These are phyloP conservation scores for Daedalea quercina DNA, from an alignment of 768 basidiomycete species.

Conservation along the genomic window DNA sequence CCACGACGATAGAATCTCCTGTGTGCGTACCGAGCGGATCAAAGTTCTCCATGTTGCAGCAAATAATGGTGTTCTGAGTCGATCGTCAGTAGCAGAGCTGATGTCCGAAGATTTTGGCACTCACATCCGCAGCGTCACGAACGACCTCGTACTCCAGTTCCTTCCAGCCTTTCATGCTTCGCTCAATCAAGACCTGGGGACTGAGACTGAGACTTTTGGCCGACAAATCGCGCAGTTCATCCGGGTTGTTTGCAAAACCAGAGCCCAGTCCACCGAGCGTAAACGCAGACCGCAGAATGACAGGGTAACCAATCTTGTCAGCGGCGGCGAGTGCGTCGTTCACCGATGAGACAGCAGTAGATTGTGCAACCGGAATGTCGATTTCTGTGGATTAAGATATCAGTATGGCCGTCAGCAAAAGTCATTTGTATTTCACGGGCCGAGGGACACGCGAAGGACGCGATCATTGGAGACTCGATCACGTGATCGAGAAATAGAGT, in stretches of 20 bases:
- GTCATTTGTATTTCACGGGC: too few relatives aligned
- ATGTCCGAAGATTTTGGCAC: slow-evolving; percentile 25
- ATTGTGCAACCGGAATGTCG: slow-evolving; percentile 91
- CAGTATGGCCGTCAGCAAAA: too few relatives aligned
- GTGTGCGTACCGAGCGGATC: slow-evolving; percentile 99
- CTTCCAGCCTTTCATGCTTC: slow-evolving; percentile 99
- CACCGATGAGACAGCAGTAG: slow-evolving; percentile 94
- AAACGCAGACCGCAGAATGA: slow-evolving; percentile 94
- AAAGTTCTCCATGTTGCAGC: slow-evolving; percentile 99
- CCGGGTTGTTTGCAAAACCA: slow-evolving; percentile 91
- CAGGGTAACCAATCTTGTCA: slow-evolving; percentile 89
- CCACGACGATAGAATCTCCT: slow-evolving; percentile 98
- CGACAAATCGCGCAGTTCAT: slow-evolving; percentile 90
- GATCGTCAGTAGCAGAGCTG: background rate
- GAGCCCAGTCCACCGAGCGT: slow-evolving; percentile 98
- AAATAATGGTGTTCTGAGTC: slow-evolving; percentile 94
- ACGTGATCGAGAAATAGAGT: too few relatives aligned
- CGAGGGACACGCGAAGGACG: too few relatives aligned
- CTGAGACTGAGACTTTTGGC: slow-evolving; percentile 87
- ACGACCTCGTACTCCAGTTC: slow-evolving; percentile 99
- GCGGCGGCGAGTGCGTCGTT: slow-evolving; percentile 91
- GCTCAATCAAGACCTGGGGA: slow-evolving; percentile 95
- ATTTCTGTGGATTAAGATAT: slow-evolving; percentile 57
- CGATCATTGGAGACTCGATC: too few relatives aligned
- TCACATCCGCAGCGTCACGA: slow-evolving; percentile 91